phyloP scores from a whole-genome alignment of 192 early-diverging fungal species.

The Entomortierella beljakovae region DNA sequence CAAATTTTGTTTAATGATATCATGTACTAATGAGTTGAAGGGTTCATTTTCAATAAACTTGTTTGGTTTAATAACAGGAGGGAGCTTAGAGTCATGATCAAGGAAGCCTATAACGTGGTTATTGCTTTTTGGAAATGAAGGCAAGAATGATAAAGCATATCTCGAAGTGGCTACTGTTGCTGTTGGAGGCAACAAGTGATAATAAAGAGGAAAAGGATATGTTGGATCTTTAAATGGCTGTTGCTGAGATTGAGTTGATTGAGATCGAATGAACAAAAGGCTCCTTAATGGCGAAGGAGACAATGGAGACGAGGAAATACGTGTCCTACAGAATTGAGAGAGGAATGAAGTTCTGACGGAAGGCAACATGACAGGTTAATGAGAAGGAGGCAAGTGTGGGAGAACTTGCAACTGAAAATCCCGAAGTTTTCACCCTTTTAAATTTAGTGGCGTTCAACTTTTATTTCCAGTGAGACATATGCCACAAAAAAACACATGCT shows the following conservation, averaged over 20 bases:
- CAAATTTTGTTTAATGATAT: slow-evolving; percentile 22
- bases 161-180: neutral
- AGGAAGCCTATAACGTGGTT: slow-evolving; percentile 36
- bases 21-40: slow-evolving; percentile 32
- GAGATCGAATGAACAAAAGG: slow-evolving; percentile 6
- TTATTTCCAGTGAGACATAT: too few relatives aligned
- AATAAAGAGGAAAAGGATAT: slow-evolving; percentile 49
- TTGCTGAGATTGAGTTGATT: slow-evolving; percentile 4
- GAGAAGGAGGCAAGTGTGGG: neutral
- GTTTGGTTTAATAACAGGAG: slow-evolving; percentile 21
- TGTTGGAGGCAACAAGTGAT: slow-evolving; percentile 16
- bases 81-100: neutral
- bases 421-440: too few relatives aligned
- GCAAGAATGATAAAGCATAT: slow-evolving; percentile 46
- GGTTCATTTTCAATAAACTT: slow-evolving; percentile 43
- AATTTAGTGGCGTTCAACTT: too few relatives aligned
- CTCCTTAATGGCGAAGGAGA: slow-evolving; percentile 1
- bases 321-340: slow-evolving; percentile 11
- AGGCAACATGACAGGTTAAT: slow-evolving; percentile 21
- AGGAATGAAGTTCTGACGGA: slow-evolving; percentile 3
- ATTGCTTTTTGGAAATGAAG: slow-evolving; percentile 19
- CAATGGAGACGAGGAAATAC: neutral
- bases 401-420: neutral
- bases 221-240: slow-evolving; percentile 13
- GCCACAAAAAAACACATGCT: too few relatives aligned